Evolutionary conservation across 2,329 filamentous ascomycete species (phyloP), one percentile per base, ranked within the genome.

Genomic region (Cladosporium velox): DNA sequence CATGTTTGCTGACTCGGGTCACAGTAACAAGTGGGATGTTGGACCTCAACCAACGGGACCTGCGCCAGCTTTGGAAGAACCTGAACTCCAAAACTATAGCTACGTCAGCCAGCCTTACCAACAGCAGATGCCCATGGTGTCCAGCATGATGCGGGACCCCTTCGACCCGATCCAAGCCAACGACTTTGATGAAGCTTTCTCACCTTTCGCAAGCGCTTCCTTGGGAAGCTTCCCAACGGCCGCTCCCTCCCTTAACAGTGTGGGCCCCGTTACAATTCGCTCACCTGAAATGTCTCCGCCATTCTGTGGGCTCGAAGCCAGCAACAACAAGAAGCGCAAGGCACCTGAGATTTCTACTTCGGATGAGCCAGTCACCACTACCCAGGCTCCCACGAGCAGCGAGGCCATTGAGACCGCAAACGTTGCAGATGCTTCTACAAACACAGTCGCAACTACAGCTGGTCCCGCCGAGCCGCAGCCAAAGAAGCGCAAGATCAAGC

Each of bases 291-390:
- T 47, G 8, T 11, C 41, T 10, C 8, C 7, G 10, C 1, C 10
- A 47, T n/a, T 4, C n/a, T 47, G 8, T 47, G n/a, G n/a, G 8
- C n/a, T 7, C 41, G 7, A 47, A 4, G 52, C 34, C 5, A 34
- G 6, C 28, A 55, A 55, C 38, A 47, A 52, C 24, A 67, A 51
- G 12, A 75, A 75, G 69, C 72, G 73, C 52, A 75, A 75, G 67
- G 71, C 72, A 21, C 65, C 66, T 12, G 68, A 71, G 26, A 70
- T 72, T 24, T 58, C 63, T 7, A 60, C 65, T n/a, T 66, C 24
- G 28, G 55, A 67, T 4, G 52, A 55, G 52, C 52, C 28, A 15
- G 12, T 30, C 7, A 21, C 32, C 21, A 18, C 54, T 6, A 41
- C 54, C 11, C 58, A 65, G 54, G 63, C 65, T 18, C 55, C 66